phyloP scores from a whole-genome alignment of 2,329 filamentous ascomycete species.

The Fusarium pininemorale region DNA sequence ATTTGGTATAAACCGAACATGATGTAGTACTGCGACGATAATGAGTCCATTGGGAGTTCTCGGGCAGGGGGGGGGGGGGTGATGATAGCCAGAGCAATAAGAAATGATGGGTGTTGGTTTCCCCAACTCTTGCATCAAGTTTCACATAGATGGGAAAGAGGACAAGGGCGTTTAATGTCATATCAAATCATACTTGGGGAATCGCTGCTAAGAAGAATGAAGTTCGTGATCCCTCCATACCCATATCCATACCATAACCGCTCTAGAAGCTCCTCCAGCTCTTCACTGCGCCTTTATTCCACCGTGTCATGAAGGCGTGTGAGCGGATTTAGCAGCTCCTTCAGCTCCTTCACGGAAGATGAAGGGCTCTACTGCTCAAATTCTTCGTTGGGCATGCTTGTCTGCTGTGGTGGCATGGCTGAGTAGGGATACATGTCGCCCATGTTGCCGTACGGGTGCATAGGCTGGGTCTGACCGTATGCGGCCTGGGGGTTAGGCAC shows the following conservation, averaged over 20 bases:
- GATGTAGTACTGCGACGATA: slow-evolving; percentile 1
- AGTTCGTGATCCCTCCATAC: neutral
- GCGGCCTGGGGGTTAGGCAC: slow-evolving; percentile 75
- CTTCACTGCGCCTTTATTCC: neutral
- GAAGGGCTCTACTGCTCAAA: slow-evolving; percentile 49
- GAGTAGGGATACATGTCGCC: slow-evolving; percentile 88
- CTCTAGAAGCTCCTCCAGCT: neutral
- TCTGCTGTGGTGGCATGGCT: slow-evolving; percentile 83
- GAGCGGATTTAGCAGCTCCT: neutral
- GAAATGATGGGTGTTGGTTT: neutral
- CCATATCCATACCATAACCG: neutral
- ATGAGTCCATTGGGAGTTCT: neutral
- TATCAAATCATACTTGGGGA: neutral
- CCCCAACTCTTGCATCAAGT: neutral
- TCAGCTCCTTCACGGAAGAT: neutral
- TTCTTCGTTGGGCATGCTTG: slow-evolving; percentile 62
- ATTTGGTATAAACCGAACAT: slow-evolving; percentile 68
- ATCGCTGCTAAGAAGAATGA: neutral
- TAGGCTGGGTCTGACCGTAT: slow-evolving; percentile 82
- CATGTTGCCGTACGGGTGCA: slow-evolving; percentile 75
- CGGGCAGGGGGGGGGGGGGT: neutral
- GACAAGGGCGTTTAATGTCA: neutral
- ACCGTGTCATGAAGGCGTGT: neutral
- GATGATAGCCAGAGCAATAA: neutral
- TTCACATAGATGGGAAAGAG: neutral